Evolutionary conservation across 192 early-diverging fungal species (phyloP).

Genomic region (Backusella sp.): DNA sequence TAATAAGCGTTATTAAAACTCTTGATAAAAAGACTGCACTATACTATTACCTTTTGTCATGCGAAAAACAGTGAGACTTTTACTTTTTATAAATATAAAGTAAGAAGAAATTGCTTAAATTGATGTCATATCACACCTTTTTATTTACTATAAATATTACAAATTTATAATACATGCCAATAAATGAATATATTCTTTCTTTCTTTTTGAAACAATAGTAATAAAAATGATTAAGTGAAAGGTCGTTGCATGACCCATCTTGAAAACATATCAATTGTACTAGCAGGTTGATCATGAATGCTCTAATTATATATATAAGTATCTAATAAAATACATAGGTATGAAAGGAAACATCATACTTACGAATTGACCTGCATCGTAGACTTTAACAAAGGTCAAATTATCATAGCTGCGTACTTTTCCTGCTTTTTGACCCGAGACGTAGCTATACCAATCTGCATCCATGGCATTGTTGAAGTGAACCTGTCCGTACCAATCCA

Average conservation of each 20-base stretch:
- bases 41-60: no score
- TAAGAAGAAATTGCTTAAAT: no score
- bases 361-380: slow-evolving; percentile 21
- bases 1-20: no score
- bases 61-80: no score
- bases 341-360: not conserved
- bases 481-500: slow-evolving; percentile 14
- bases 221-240: not conserved
- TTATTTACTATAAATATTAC: not conserved
- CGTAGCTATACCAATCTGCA: not conserved
- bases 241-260: not conserved
- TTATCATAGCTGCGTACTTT: not conserved
- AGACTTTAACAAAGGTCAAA: slow-evolving; percentile 6
- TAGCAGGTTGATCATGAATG: slow-evolving; percentile 18
- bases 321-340: not conserved
- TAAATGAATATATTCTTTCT: not conserved
- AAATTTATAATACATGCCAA: not conserved
- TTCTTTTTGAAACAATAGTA: not conserved
- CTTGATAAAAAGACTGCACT: no score
- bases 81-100: no score
- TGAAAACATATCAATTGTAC: slow-evolving; percentile 10
- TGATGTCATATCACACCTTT: not conserved
- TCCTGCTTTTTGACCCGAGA: slow-evolving; percentile 6
- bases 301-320: not conserved
- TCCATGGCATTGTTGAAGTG: slow-evolving; percentile 1